Evolutionary conservation across 1,284 basidiomycete species (phyloP).

Genomic region (Fistulina hepatica): DNA sequence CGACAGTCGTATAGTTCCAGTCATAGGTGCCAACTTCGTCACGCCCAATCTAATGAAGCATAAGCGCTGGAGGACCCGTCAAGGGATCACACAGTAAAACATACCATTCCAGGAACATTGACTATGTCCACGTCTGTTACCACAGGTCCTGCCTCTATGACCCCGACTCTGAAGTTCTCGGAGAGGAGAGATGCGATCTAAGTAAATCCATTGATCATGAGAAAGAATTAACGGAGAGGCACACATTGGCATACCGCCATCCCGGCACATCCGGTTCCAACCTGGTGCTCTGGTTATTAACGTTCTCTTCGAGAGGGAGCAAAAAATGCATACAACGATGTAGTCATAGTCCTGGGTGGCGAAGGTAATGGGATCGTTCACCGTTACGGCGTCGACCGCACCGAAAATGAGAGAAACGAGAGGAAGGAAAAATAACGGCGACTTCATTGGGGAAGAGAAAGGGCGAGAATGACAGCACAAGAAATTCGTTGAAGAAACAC

Average conservation of each 20-base stretch:
- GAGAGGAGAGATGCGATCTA: background rate
- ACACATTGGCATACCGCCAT: background rate
- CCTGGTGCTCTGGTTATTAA: too few relatives aligned
- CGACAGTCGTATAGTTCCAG: constrained; percentile 5
- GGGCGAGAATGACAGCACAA: too few relatives aligned
- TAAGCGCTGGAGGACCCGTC: background rate
- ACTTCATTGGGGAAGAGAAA: too few relatives aligned
- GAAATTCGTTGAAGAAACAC: too few relatives aligned
- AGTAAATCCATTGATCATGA: background rate
- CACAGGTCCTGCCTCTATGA: constrained; percentile 7
- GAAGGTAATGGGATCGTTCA: constrained; percentile 1
- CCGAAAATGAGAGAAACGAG: background rate
- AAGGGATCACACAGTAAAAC: background rate
- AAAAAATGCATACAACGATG: constrained; percentile 1
- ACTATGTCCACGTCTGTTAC: constrained; percentile 1
- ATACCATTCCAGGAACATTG: constrained; percentile 1
- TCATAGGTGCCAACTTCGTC: constrained; percentile 4
- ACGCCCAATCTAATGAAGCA: background rate
- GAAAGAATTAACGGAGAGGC: background rate
- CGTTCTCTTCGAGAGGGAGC: background rate
- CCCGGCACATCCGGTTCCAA: constrained; percentile 2
- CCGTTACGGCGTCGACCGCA: background rate
- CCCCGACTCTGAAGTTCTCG: constrained; percentile 3
- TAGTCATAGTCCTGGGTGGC: constrained; percentile 3
- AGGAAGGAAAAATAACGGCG: too few relatives aligned